phyloP scores from a whole-genome alignment of 768 basidiomycete species.

The Mycena belliarum region DNA sequence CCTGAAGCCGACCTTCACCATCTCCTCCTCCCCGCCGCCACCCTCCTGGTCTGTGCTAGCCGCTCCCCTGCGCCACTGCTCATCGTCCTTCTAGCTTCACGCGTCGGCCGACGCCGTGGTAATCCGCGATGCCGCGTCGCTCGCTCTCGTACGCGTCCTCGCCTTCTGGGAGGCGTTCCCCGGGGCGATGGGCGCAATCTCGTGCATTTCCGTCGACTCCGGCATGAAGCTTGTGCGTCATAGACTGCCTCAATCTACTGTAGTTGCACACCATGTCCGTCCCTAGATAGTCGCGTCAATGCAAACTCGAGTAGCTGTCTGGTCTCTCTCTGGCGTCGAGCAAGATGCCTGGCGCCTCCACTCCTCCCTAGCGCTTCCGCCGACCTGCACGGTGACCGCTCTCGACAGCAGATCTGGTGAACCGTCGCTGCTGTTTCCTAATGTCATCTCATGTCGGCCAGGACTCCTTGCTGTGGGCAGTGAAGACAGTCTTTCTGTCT shows the following conservation, averaged over 20 bases:
- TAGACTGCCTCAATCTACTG: background rate
- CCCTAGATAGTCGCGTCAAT: conserved; percentile 73
- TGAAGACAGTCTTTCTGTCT: conserved; percentile 61
- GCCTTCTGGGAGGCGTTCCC: conserved; percentile 85
- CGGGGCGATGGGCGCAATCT: conserved; percentile 49
- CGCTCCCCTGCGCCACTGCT: conserved; percentile 14
- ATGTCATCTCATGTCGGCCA: conserved; percentile 37
- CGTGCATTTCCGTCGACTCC: conserved; percentile 69
- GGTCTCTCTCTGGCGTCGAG: conserved; percentile 71
- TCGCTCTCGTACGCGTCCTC: conserved; percentile 67
- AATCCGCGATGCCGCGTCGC: conserved; percentile 68
- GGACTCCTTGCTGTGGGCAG: conserved; percentile 77
- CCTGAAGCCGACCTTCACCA: conserved; percentile 58
- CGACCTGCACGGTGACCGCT: conserved; percentile 54
- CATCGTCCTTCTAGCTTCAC: conserved; percentile 58
- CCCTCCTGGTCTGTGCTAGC: conserved; percentile 56
- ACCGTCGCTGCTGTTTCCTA: conserved; percentile 4
- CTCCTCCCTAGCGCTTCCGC: conserved; percentile 71
- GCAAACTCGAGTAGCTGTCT: conserved; percentile 68
- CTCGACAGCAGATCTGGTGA: conserved; percentile 78
- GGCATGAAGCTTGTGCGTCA: conserved; percentile 78
- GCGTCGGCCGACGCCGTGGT: conserved; percentile 70
- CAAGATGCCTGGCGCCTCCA: conserved; percentile 76
- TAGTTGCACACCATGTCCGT: conserved; percentile 20
- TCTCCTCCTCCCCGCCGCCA: conserved; percentile 54